A percentile compares a stretch with the other conserved stretches of the same genome.
These are phyloP conservation scores for Citeromyces nyonsensis DNA, from an alignment of 805 yeast genomes.

Conservation along the genomic window DNA sequence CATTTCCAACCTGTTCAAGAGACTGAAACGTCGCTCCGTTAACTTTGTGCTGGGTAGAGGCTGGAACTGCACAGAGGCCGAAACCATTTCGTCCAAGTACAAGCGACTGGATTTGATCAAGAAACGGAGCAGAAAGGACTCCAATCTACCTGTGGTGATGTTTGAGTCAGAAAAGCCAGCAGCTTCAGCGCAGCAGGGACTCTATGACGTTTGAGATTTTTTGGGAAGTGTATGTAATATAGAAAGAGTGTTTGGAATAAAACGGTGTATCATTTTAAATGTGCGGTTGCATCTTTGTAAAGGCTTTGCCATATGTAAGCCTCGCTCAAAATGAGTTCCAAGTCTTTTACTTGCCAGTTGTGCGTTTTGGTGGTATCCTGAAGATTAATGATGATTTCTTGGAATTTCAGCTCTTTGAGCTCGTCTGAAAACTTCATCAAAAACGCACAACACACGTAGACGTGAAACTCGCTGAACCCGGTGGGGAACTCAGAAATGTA, in stretches of 20 bases:
- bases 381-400: constrained; percentile 80
- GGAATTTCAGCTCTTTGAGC: constrained; percentile 78
- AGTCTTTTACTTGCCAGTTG: constrained; percentile 77
- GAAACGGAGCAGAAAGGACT: constrained; percentile 35
- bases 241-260: no score
- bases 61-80: background rate
- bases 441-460: constrained; percentile 96
- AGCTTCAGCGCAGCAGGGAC: no score
- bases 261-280: constrained; percentile 26
- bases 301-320: constrained; percentile 95
- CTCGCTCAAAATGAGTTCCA: constrained; percentile 84
- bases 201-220: no score
- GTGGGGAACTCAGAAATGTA: constrained; percentile 60
- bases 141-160: constrained; percentile 30
- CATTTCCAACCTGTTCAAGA: constrained; percentile 9
- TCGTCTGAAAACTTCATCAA: constrained; percentile 74
- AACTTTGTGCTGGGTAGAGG: background rate
- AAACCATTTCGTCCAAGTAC: background rate
- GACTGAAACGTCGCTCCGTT: constrained; percentile 4
- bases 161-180: constrained; percentile 7
- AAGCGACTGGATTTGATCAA: constrained; percentile 5
- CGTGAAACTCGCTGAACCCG: constrained; percentile 86
- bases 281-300: constrained; percentile 83
- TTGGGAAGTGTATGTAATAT: no score
- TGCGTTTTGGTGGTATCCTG: constrained; percentile 76